Evolutionary conservation across 192 early-diverging fungal genomes (phyloP), one percentile per base, ranked within the genome.

Genomic region (Bifiguratus adelaidae): DNA sequence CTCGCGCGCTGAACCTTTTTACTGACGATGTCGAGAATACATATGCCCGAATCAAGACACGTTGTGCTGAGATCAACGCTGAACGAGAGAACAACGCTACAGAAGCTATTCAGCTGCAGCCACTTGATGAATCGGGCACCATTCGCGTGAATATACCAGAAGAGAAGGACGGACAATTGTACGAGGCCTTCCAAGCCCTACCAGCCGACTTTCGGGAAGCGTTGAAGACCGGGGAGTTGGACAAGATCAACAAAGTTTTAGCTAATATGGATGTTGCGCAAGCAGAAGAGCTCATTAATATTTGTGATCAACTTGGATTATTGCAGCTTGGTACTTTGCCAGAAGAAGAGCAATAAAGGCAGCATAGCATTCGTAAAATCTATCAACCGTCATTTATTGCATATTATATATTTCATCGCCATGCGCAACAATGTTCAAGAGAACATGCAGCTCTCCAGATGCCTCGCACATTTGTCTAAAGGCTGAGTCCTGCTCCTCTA

Each of bases 11-110:
- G 29, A 69, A 80, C 20, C 81, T 92, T 70, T 95, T 95, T 62
- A 59, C 70, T 48, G 77, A 77, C 33, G 95, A 97, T 65, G 85
- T 95, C n/a, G 67, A 79, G 9, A 69, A 82, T 12, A 90, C 88
- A 12, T 92, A 91, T 61, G 71, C 70, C 20, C 84, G 82, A 48
- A 92, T 97, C 53, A 61, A 65, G 34, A 69, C 60, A 2, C 82
- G 94, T 11, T 92, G 86, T 61, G 61, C 68, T 35, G 78, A 80
- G 7, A 44, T 76, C 49, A 53, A 71, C 47, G 57, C 64, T 74
- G 65, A 79, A 63, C 49, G 62, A 56, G 32, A 63, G 45, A 41
- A 53, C 46, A 32, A 63, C 28, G 26, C 65, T 47, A 48, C 65
- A 30, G 87, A 76, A 62, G 82, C 71, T 8, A 83, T 83, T 52